Base-by-base conservation (phyloP, 345 rosid species). In the Pistacia vera region DNA sequence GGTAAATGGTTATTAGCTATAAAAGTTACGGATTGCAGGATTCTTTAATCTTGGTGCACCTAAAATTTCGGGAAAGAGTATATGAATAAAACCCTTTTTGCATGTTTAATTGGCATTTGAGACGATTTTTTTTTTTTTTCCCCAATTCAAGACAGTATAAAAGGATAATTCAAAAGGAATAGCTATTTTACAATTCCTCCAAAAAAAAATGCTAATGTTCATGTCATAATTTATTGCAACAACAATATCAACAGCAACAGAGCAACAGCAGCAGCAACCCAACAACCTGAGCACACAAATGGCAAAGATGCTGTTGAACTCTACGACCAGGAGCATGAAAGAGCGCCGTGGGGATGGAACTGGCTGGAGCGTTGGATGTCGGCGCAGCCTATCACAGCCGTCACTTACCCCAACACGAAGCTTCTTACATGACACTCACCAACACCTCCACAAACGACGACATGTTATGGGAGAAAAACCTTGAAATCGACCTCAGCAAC, bases 291-390 rank as follows among this genome's bases (percentile, higher is more conserved):
- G 8, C 46, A 41, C 22, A 80, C 79, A 22, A 75, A 80, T 20
- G 80, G 69, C 8, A 77, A 78, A 2, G 95, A 87, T 8, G 48
- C 13, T 12, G 56, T 17, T 16, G 91, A 81, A 22, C 60, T 86
- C 1, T 81, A 81, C 54, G 71, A 35, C 4, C 68, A 82, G 11
- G 96, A 88, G 44, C 75, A 63, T 0, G 93, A 88, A 35, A 89
- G 85, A 77, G 83, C 78, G 11, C 90, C 88, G 35, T 89, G 93
- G 99, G 97, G 92, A 4, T 92, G 93, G 98, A 96, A 96, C 57
- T 96, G 98, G 98, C 90, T 93, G 7, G 97, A 93, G 76, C 88
- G 86, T 20, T 93, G 99, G 99, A 92, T 96, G 98, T 88, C 97
- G 18, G 72, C 97, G 1, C 98, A 95, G 54, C 92, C 12, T 73